These are phyloP conservation scores for Prunus yedoensis DNA, from an alignment of 331 rosid genomes.

Conservation along the genomic window DNA sequence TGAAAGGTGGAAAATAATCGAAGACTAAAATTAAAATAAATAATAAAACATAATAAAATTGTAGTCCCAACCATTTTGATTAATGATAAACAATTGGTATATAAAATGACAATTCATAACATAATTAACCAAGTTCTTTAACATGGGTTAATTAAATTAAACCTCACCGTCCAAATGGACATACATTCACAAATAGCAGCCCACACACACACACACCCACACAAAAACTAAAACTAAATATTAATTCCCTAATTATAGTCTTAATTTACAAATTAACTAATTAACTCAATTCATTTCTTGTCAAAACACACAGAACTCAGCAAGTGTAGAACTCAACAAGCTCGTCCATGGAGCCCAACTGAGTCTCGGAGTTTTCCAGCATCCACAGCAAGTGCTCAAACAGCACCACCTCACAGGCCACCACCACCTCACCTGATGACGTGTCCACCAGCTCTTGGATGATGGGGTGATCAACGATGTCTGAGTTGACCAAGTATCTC, in stretches of 20 bases:
- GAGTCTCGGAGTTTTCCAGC: constrained; percentile 66
- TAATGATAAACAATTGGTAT: neutral
- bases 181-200: neutral
- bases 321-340: constrained; percentile 77
- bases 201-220: too few species aligned
- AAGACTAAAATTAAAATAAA: neutral
- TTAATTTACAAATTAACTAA: neutral
- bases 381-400: constrained; percentile 94
- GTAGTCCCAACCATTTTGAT: neutral
- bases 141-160: constrained; percentile 14
- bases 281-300: neutral
- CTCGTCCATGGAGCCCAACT: constrained; percentile 80
- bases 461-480: constrained; percentile 66
- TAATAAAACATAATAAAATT: neutral
- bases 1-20: neutral
- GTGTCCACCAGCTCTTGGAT: constrained; percentile 74
- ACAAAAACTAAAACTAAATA: neutral
- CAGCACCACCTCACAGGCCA: constrained; percentile 82
- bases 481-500: constrained; percentile 62
- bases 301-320: constrained; percentile 17
- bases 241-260: constrained; percentile 9
- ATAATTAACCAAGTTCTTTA: constrained; percentile 9
- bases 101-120: neutral
- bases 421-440: constrained; percentile 37
- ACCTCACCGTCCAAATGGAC: constrained; percentile 19